phyloP scores from a whole-genome alignment of 257 asterid genomes.

The Nicotiana attenuata region DNA sequence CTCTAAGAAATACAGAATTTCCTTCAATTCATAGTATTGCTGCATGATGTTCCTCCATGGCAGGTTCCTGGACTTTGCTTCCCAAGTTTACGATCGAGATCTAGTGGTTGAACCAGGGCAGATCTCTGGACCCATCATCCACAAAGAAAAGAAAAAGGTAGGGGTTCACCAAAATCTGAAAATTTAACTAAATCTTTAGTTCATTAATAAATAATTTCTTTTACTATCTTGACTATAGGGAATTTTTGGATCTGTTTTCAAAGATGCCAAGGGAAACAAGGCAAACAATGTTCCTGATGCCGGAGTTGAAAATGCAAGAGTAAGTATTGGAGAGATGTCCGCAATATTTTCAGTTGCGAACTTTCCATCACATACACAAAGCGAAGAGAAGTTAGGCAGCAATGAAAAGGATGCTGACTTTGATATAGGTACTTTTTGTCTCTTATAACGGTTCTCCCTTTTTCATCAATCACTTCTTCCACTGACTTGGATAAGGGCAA shows the following conservation, averaged over 20 bases:
- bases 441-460: not conserved
- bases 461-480: not conserved
- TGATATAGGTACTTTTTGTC: slow-evolving; percentile 56
- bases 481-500: not conserved
- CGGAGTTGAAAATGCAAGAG: slow-evolving; percentile 46
- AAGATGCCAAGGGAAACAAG: slow-evolving; percentile 59
- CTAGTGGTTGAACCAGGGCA: slow-evolving; percentile 39
- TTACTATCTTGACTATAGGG: slow-evolving; percentile 41
- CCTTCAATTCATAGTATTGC: slow-evolving; percentile 2
- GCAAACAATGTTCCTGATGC: slow-evolving; percentile 37
- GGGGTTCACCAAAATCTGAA: not conserved
- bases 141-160: slow-evolving; percentile 90
- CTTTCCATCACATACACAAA: slow-evolving; percentile 44
- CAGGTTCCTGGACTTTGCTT: slow-evolving; percentile 56
- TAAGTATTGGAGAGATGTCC: slow-evolving; percentile 49
- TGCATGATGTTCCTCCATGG: slow-evolving; percentile 10
- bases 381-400: slow-evolving; percentile 31
- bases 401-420: slow-evolving; percentile 47
- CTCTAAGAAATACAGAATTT: not conserved
- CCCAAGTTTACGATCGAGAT: slow-evolving; percentile 51
- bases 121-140: slow-evolving; percentile 29
- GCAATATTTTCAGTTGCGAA: slow-evolving; percentile 52
- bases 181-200: not conserved
- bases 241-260: slow-evolving; percentile 61
- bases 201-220: not conserved